Percentiles rank a stretch among this genome's conserved stretches.
Conservation (phyloP, 2,329 filamentous ascomycete genomes). For the Ascochyta lentis region DNA sequence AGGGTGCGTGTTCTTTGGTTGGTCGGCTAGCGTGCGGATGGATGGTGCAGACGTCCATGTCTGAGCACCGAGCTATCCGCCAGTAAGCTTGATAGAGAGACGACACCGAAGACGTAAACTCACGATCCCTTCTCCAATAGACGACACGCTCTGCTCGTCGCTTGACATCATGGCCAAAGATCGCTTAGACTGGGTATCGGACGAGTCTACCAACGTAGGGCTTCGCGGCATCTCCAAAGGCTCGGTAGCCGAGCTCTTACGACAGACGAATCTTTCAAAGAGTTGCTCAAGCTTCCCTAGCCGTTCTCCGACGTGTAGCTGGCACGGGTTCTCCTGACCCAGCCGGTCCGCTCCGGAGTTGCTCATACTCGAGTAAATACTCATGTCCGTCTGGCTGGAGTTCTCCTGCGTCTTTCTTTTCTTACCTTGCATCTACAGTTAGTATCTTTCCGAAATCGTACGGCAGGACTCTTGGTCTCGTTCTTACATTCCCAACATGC, state of each 20-base stretch:
- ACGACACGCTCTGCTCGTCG: conserved; percentile 36
- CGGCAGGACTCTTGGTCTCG: neutral
- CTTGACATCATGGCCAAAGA: conserved; percentile 28
- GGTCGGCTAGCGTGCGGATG: conserved; percentile 33
- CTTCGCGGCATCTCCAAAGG: conserved; percentile 23
- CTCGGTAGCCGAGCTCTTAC: conserved; percentile 29
- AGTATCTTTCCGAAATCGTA: conserved; percentile 5
- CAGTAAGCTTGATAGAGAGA: conserved; percentile 18
- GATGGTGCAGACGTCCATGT: conserved; percentile 42
- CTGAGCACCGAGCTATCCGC: conserved; percentile 35
- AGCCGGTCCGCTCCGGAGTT: conserved; percentile 21
- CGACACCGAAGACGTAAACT: conserved; percentile 15
- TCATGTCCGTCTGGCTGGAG: conserved; percentile 23
- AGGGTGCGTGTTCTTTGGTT: conserved; percentile 16
- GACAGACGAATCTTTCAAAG: conserved; percentile 46
- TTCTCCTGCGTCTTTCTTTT: conserved; percentile 32
- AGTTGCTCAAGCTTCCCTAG: conserved; percentile 45
- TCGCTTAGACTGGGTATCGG: conserved; percentile 30
- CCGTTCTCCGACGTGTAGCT: conserved; percentile 42
- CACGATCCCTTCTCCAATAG: conserved; percentile 42
- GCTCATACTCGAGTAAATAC: conserved; percentile 20
- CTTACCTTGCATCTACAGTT: conserved; percentile 38
- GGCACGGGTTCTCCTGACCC: conserved; percentile 31
- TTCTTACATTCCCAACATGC: conserved; percentile 48
- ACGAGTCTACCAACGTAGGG: conserved; percentile 28